Conservation (phyloP, 768 basidiomycete species). For the Hemileccinum rubropunctum region DNA sequence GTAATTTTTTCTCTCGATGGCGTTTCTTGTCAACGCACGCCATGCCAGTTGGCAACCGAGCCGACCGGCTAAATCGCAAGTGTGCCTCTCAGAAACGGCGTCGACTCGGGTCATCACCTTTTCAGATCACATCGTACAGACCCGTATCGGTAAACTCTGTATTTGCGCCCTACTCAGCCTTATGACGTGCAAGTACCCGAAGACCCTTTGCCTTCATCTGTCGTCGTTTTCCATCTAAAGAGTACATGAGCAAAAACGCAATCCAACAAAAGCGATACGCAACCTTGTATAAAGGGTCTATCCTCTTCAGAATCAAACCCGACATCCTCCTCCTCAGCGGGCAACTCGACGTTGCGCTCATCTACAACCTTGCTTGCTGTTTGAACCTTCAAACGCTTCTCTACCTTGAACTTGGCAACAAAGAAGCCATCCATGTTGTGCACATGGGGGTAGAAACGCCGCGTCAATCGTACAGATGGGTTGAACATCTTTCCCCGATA, state of each 20-base stretch:
- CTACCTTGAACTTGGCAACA: constrained; percentile 98
- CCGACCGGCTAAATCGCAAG: background rate
- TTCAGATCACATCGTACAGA: constrained; percentile 9
- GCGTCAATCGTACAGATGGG: constrained; percentile 72
- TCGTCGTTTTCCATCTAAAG: constrained; percentile 66
- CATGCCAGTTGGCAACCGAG: background rate
- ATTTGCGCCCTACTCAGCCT: constrained; percentile 27
- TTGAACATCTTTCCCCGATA: constrained; percentile 91
- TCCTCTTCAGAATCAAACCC: constrained; percentile 79
- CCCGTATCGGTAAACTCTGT: too few relatives aligned
- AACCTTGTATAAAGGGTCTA: constrained; percentile 74
- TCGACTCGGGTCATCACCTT: too few relatives aligned
- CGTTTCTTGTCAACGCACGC: background rate
- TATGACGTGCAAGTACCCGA: constrained; percentile 56
- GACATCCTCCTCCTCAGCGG: constrained; percentile 30
- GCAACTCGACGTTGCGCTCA: constrained; percentile 27
- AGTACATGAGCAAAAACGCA: background rate
- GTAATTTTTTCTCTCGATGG: background rate
- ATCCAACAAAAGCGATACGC: constrained; percentile 24
- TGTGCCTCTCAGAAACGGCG: too few relatives aligned
- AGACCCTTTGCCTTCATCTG: constrained; percentile 76
- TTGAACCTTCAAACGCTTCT: constrained; percentile 59
- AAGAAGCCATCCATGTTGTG: constrained; percentile 99
- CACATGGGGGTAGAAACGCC: constrained; percentile 93
- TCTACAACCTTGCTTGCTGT: constrained; percentile 25